Percentiles rank a stretch among this genome's conserved stretches.
Conservation (phyloP, 1,284 basidiomycete genomes). For the Papiliotrema flavescens region DNA sequence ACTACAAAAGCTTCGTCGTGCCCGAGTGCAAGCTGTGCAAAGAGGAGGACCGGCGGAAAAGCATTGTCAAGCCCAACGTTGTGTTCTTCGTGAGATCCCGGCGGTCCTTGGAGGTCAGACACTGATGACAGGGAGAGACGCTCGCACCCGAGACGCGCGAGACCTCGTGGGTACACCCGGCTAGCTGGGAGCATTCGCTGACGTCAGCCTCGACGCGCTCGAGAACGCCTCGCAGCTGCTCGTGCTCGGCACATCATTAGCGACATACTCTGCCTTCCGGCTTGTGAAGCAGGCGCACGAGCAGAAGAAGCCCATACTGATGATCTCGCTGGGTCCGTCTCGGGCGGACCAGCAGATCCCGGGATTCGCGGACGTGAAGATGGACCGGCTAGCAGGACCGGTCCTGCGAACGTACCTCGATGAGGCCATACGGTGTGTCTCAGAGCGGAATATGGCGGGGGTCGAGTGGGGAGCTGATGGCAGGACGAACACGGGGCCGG, state of each 20-base stretch:
- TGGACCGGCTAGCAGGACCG: slow-evolving; percentile 66
- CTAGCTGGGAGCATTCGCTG: not conserved
- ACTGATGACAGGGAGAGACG: slow-evolving; percentile 60
- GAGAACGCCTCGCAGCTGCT: slow-evolving; percentile 62
- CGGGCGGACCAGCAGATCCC: slow-evolving; percentile 62
- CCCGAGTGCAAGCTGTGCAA: slow-evolving; percentile 69
- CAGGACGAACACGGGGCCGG: slow-evolving; percentile 31
- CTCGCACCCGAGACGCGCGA: slow-evolving; percentile 62
- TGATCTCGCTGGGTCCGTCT: slow-evolving; percentile 81
- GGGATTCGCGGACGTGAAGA: slow-evolving; percentile 59
- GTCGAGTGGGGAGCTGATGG: not conserved
- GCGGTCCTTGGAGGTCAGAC: not conserved
- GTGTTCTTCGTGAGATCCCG: slow-evolving; percentile 62
- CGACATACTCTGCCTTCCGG: slow-evolving; percentile 86
- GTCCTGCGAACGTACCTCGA: slow-evolving; percentile 61
- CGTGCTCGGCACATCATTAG: slow-evolving; percentile 80
- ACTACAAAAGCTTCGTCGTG: slow-evolving; percentile 72
- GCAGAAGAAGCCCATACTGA: slow-evolving; percentile 67
- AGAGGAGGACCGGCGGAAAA: slow-evolving; percentile 56
- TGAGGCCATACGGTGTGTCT: slow-evolving; percentile 37
- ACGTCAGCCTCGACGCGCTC: slow-evolving; percentile 27
- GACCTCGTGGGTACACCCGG: slow-evolving; percentile 60
- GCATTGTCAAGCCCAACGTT: slow-evolving; percentile 68
- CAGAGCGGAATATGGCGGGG: not conserved
- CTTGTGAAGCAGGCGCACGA: slow-evolving; percentile 77